Conservation (phyloP, 2,329 filamentous ascomycete species). For the Apiospora hydei region DNA sequence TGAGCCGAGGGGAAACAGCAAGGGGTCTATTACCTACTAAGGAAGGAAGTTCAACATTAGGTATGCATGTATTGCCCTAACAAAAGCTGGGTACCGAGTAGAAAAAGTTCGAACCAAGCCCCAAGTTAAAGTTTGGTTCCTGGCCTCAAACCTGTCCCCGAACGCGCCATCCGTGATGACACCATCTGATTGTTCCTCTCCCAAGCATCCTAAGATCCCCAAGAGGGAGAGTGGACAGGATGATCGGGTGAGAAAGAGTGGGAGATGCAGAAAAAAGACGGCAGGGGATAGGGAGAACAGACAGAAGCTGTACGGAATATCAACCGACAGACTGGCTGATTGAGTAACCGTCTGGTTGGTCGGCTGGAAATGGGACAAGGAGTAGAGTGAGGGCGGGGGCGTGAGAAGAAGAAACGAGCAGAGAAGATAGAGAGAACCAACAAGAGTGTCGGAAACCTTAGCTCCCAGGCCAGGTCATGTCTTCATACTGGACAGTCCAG, state of each 20-base stretch:
- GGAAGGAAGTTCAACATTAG: not conserved
- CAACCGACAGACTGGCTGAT: no score
- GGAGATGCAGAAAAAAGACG: not conserved
- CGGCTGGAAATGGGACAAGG: not conserved
- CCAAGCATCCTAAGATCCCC: not conserved
- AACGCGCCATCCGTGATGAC: not conserved
- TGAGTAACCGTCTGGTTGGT: not conserved
- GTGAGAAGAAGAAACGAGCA: not conserved
- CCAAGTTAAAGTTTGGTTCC: slow-evolving; percentile 1
- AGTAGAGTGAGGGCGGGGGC: not conserved
- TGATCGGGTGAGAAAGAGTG: not conserved
- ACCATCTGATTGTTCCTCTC: not conserved
- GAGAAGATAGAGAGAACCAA: not conserved
- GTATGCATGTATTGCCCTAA: not conserved
- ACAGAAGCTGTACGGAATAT: not conserved
- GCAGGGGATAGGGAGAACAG: not conserved
- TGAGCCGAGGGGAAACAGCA: not conserved
- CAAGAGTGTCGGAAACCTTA: not conserved
- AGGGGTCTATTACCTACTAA: no score
- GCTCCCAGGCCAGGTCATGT: not conserved
- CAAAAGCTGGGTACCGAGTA: not conserved
- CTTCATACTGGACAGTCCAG: not conserved
- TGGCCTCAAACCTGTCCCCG: not conserved
- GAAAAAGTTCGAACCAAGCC: not conserved
- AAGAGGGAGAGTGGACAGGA: not conserved